Evolutionary conservation across 2,329 filamentous ascomycete genomes (phyloP), one percentile per base, ranked within the genome.

Genomic region (Thelonectria blattea): DNA sequence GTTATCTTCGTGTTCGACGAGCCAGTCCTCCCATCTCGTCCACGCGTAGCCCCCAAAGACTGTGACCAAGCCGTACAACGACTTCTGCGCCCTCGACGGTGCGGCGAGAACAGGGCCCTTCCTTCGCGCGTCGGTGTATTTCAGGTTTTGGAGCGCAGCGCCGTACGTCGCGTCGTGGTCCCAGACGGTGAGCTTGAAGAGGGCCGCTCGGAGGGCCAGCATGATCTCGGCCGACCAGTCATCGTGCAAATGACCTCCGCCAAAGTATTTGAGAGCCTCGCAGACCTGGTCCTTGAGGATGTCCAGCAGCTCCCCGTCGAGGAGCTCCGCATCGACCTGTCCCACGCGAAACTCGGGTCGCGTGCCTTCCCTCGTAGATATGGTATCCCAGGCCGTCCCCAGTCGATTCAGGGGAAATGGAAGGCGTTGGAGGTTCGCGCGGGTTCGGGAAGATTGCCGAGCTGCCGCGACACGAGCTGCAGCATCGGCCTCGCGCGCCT

Each of bases 151-250:
- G 51, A 99, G 81, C 37, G 92, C 89, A 11, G 95, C 95, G 61
- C 95, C 95, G 76, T 99, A 98, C 5, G 91, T 96, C 41, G 95
- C 92, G 75, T 97, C 89, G 75, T 97, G 92, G 75, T 98, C 93
- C 95, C 95, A 99, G 60, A 99, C 89, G 15, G 91, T 92, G 63
- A 99, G 85, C 78, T 99, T 99, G 82, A 97, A 99, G 8, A 99
- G 81, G 3, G 93, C 81, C 2, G 90, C 87, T 48, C 94, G 85
- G 57, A 99, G 81, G 0, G 82, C 85, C 27, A 97, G 83, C 63
- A 90, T 83, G 55, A 98, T 94, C 78, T 98, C 95, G 53, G 91
- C 83, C 14, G 88, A 88, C 88, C 92, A 97, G 71, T 96, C 91
- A 74, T 97, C 92, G 60, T 90, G 86, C 46, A 96, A 78, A 74